phyloP scores from a whole-genome alignment of 345 rosid genomes.

The Acer saccharum region DNA sequence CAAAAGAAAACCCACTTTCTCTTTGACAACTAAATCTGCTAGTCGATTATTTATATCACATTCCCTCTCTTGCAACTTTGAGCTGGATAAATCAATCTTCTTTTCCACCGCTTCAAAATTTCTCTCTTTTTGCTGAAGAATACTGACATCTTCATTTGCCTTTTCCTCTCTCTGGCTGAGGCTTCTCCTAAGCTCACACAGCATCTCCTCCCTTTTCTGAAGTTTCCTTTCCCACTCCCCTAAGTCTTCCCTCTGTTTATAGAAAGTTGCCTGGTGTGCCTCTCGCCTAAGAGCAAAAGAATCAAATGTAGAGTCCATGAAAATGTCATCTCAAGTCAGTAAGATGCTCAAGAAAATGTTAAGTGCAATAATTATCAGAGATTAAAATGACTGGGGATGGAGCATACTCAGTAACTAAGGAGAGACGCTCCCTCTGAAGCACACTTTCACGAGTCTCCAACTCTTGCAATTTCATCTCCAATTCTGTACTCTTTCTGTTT shows the following conservation, averaged over 20 bases:
- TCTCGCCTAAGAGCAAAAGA: constrained; percentile 57
- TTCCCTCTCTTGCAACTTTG: constrained; percentile 62
- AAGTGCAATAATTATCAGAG: constrained; percentile 5
- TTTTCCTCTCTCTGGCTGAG: constrained; percentile 59
- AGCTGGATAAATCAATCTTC: constrained; percentile 46
- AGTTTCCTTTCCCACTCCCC: constrained; percentile 76
- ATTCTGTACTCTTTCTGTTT: constrained; percentile 55
- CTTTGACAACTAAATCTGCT: constrained; percentile 56
- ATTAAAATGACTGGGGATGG: constrained; percentile 6
- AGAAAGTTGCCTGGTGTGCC: constrained; percentile 66
- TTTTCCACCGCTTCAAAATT: constrained; percentile 55
- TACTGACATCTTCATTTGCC: constrained; percentile 48
- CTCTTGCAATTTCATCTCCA: constrained; percentile 74
- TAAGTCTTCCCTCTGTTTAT: constrained; percentile 73
- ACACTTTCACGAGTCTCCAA: constrained; percentile 65
- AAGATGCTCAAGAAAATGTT: background rate
- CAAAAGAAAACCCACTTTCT: constrained; percentile 50
- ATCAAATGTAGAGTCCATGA: constrained; percentile 11
- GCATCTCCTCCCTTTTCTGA: constrained; percentile 46
- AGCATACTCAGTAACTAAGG: constrained; percentile 68
- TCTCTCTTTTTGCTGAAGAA: constrained; percentile 52
- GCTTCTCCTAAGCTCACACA: constrained; percentile 51
- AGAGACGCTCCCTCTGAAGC: constrained; percentile 62
- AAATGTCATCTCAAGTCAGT: constrained; percentile 7
- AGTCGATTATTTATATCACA: constrained; percentile 44